Conservation (phyloP, 495 filamentous ascomycete species). For the Terfezia claveryi region DNA sequence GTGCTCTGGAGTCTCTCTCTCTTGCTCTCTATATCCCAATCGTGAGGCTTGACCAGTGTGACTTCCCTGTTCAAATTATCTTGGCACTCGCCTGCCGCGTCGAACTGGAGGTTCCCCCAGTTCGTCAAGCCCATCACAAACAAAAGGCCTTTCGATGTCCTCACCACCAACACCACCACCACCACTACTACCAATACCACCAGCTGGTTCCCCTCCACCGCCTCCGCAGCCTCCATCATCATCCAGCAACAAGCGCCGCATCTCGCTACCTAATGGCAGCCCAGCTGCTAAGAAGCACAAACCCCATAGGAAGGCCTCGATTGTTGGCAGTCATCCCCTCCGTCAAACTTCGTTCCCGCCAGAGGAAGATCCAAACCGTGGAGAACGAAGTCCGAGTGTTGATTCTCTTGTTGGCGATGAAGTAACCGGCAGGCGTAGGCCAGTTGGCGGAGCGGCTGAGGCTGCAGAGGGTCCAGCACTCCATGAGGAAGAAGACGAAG, state of each 20-base stretch:
- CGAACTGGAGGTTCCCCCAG: too few relatives aligned
- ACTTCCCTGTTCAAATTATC: too few relatives aligned
- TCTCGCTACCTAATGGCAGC: constrained; percentile 10
- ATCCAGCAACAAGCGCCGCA: constrained; percentile 13
- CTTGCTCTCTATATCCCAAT: too few relatives aligned
- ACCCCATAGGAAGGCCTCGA: constrained; percentile 4
- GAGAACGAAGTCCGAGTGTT: constrained; percentile 22
- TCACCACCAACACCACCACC: too few relatives aligned
- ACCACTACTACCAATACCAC: constrained; percentile 1
- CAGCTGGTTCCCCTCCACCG: constrained; percentile 8
- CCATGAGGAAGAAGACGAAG: constrained; percentile 34
- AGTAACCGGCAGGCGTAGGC: neutral
- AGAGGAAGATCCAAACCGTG: constrained; percentile 2
- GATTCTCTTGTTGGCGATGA: neutral
- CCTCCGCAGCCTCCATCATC: constrained; percentile 1
- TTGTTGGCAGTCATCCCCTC: neutral
- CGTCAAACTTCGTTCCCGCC: constrained; percentile 3
- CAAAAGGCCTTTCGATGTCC: too few relatives aligned
- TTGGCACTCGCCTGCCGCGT: too few relatives aligned
- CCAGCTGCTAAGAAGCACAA: constrained; percentile 13
- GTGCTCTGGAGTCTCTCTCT: too few relatives aligned
- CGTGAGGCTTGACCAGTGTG: too few relatives aligned
- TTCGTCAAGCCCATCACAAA: too few relatives aligned
- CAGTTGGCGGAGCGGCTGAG: constrained; percentile 15
- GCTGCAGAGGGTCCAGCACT: constrained; percentile 17